Percentiles rank a stretch among this genome's conserved stretches.
Evolutionary conservation across 257 asterid species (phyloP).

Genomic region (Gardenia jasminoides): DNA sequence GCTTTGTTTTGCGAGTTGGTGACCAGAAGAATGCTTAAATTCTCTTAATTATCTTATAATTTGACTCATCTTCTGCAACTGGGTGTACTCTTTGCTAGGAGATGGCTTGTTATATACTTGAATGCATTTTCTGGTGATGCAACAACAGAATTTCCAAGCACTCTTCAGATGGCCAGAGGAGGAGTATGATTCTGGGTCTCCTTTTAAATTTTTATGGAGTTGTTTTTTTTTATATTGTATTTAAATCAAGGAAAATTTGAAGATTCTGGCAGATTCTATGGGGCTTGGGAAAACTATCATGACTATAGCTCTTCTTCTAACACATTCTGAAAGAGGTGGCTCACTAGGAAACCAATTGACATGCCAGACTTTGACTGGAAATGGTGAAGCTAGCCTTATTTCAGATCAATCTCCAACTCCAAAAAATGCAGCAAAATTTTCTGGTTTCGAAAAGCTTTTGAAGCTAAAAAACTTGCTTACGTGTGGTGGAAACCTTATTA

Average conservation of each 20-base stretch:
- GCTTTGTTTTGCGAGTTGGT: neutral
- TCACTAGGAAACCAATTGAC: conserved; percentile 42
- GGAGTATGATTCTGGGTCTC: conserved; percentile 66
- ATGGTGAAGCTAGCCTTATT: conserved; percentile 34
- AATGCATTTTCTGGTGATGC: conserved; percentile 96
- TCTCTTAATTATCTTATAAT: conserved; percentile 14
- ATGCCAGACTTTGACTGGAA: conserved; percentile 37
- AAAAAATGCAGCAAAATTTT: conserved; percentile 47
- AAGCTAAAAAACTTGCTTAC: conserved; percentile 49
- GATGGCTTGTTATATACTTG: conserved; percentile 67
- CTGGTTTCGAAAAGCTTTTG: conserved; percentile 64
- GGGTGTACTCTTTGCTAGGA: conserved; percentile 48
- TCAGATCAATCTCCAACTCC: conserved; percentile 53
- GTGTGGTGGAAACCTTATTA: conserved; percentile 83
- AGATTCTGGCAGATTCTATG: conserved; percentile 99
- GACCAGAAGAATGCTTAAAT: conserved; percentile 14
- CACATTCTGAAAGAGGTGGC: conserved; percentile 62
- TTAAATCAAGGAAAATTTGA: conserved; percentile 37
- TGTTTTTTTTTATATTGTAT: conserved; percentile 9
- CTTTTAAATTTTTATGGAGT: conserved; percentile 15
- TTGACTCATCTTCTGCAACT: conserved; percentile 8
- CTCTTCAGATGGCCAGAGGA: conserved; percentile 93
- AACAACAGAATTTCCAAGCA: conserved; percentile 83
- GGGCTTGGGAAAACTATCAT: conserved; percentile 98
- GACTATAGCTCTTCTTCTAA: conserved; percentile 89